Base-by-base conservation (phyloP, 1,284 basidiomycete species). In the Mrakiaceae sp. region DNA sequence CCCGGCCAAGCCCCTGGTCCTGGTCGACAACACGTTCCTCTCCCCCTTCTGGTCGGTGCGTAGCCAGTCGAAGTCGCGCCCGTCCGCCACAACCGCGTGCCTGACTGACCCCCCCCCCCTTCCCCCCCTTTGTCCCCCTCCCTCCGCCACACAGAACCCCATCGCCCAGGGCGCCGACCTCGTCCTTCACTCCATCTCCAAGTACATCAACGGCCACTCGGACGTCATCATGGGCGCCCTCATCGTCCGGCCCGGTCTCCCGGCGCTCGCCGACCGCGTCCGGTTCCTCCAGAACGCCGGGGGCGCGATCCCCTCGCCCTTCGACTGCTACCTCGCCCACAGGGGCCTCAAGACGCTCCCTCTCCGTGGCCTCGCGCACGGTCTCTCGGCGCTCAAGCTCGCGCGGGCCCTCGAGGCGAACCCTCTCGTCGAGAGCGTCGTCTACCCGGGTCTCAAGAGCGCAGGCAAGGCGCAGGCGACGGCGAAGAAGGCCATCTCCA, bases 141-240 rank as follows among this genome's bases (percentile, higher is more conserved):
- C 27, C 27, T 27, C 27, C 27, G 27, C 27, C 27, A 27, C 27
- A 27, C 27, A 27, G 63, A 92, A 90, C 1, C 93, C 94, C 0
- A 83, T 98, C 43, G 81, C 86, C 55, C 84, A 87, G 50, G 88
- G 90, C 43, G 91, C 90, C n/a, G 89, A 92, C 73, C 79, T 92
- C 69, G 88, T 91, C 70, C 67, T 88, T 50, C 87, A 93, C 80
- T 76, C 82, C 55, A 78, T 91, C 58, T 90, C 90, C 0, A 98
- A 98, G 77, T 97, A 96, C 78, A 80, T 96, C 73, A 92, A 92
- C 73, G 93, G 94, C 0, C 92, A 96, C 78, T 88, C 87, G 0
- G 93, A 97, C 73, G 88, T 93, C 71, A 81, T 95, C 71, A 88
- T 91, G 82, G 93, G 92, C 49, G 85, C 86, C 0, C 76, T 88